phyloP scores from a whole-genome alignment of 345 rosid species.

The Linum lewisii region DNA sequence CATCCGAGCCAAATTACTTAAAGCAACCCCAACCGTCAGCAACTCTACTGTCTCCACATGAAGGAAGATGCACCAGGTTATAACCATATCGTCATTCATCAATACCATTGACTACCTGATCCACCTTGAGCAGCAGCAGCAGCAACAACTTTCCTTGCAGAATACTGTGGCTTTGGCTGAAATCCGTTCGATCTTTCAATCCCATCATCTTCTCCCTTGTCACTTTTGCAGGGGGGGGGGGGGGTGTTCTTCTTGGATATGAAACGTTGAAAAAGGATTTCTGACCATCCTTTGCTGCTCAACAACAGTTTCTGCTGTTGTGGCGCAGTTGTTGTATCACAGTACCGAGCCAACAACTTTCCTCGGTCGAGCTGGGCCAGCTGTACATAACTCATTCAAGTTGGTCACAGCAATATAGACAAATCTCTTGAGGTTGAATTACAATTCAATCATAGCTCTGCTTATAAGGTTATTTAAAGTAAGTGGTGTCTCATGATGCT shows the following conservation, averaged over 20 bases:
- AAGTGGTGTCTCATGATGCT: too few relatives aligned
- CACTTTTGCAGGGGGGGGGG: conserved; percentile 71
- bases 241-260: conserved; percentile 62
- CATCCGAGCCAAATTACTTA: too few relatives aligned
- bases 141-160: conserved; percentile 73
- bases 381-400: conserved; percentile 18
- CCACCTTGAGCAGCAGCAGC: conserved; percentile 83
- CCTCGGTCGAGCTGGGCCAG: conserved; percentile 73
- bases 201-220: conserved; percentile 58
- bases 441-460: background rate
- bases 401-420: background rate
- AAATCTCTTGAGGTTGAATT: background rate
- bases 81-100: too few relatives aligned
- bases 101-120: conserved; percentile 71
- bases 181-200: conserved; percentile 48
- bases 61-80: too few relatives aligned
- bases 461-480: too few relatives aligned
- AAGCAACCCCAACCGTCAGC: too few relatives aligned
- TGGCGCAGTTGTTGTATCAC: conserved; percentile 74
- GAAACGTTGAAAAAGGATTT: conserved; percentile 48
- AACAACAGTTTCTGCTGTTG: conserved; percentile 50
- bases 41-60: too few relatives aligned
- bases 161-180: conserved; percentile 76
- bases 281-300: conserved; percentile 69
- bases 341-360: conserved; percentile 76